Evolutionary conservation across 192 early-diverging fungal species (phyloP).

Genomic region (Coemansia sp.): DNA sequence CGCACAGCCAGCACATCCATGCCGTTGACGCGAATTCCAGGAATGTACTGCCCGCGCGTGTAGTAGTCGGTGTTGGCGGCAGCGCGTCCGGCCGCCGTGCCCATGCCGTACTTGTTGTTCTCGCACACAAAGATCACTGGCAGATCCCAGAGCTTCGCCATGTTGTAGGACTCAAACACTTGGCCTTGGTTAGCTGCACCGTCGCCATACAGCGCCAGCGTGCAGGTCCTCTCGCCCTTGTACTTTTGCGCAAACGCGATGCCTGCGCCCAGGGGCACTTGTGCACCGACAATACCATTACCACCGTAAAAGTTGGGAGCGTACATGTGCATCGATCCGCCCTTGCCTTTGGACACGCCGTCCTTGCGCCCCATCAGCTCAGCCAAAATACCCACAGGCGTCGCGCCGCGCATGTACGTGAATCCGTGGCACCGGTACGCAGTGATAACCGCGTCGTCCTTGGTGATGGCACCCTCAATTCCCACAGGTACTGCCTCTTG

Average conservation of each 20-base stretch:
- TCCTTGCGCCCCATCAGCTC: conserved; percentile 79
- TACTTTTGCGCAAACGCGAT: conserved; percentile 95
- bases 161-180: conserved; percentile 98
- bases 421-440: conserved; percentile 99
- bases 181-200: conserved; percentile 98
- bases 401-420: conserved; percentile 78
- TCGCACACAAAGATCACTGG: conserved; percentile 94
- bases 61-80: conserved; percentile 91
- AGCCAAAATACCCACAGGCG: conserved; percentile 61
- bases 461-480: conserved; percentile 85
- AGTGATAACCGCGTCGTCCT: conserved; percentile 90
- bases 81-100: conserved; percentile 85
- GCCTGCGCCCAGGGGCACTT: conserved; percentile 81
- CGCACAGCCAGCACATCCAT: conserved; percentile 94
- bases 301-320: conserved; percentile 93
- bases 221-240: conserved; percentile 67
- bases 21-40: conserved; percentile 85
- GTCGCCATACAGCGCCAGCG: conserved; percentile 92
- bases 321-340: conserved; percentile 99
- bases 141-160: conserved; percentile 96
- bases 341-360: conserved; percentile 92
- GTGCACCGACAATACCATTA: conserved; percentile 98
- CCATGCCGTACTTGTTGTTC: conserved; percentile 99
- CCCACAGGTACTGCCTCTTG: conserved; percentile 94
- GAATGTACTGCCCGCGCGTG: conserved; percentile 94